A percentile compares a stretch with the other conserved stretches of the same genome.
Evolutionary conservation across 768 basidiomycete species (phyloP).

Genomic region (Ephemerocybe angulata): DNA sequence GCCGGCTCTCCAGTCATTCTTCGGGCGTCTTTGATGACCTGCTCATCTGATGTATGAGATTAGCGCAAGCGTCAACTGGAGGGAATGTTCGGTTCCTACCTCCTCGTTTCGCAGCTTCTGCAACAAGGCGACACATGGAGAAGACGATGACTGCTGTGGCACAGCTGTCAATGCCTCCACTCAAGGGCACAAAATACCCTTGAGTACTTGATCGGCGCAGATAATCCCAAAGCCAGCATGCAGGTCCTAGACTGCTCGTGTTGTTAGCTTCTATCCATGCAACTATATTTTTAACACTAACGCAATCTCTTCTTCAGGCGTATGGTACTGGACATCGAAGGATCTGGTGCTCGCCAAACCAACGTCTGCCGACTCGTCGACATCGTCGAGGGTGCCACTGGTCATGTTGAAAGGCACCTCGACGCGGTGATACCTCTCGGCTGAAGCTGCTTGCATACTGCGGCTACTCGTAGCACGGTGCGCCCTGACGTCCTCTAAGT

Average conservation of each 20-base stretch:
- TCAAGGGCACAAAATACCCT: slow-evolving; percentile 93
- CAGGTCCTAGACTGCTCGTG: slow-evolving; percentile 76
- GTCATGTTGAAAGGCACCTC: slow-evolving; percentile 80
- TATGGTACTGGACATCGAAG: slow-evolving; percentile 67
- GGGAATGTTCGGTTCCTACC: slow-evolving; percentile 42
- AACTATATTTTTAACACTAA: slow-evolving; percentile 38
- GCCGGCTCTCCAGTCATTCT: slow-evolving; percentile 83
- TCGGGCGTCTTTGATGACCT: slow-evolving; percentile 88
- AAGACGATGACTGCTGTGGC: slow-evolving; percentile 94
- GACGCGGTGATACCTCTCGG: slow-evolving; percentile 76
- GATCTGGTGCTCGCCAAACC: slow-evolving; percentile 35
- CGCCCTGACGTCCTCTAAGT: slow-evolving; percentile 93
- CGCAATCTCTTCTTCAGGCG: slow-evolving; percentile 97
- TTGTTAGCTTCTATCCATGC: neutral
- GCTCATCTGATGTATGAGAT: slow-evolving; percentile 47
- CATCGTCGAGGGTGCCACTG: slow-evolving; percentile 66
- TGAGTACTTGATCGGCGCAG: slow-evolving; percentile 88
- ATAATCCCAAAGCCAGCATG: slow-evolving; percentile 99
- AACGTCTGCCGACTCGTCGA: slow-evolving; percentile 47
- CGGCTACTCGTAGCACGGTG: slow-evolving; percentile 82
- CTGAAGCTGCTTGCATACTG: slow-evolving; percentile 81
- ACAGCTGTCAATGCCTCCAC: slow-evolving; percentile 96
- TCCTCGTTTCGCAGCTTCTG: slow-evolving; percentile 68
- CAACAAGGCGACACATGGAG: slow-evolving; percentile 93
- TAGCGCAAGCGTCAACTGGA: neutral